These are phyloP conservation scores for Nicotiana sylvestris DNA, from an alignment of 257 asterid genomes.

Conservation along the genomic window DNA sequence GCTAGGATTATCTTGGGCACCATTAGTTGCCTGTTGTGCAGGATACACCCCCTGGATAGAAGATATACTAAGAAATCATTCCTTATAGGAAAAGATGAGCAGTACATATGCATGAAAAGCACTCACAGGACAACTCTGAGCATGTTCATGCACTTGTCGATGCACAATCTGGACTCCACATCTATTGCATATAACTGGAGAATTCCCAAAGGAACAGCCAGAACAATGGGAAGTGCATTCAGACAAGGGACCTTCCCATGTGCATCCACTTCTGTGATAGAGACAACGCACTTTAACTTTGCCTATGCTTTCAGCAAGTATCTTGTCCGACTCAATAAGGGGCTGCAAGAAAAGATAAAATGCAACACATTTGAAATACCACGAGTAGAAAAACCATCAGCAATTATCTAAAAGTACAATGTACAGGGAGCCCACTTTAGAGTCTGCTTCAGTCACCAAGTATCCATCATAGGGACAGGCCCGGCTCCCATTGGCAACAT, in stretches of 20 bases:
- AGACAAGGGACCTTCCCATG: conserved; percentile 82
- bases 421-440: conserved; percentile 53
- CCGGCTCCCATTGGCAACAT: conserved; percentile 64
- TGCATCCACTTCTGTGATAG: conserved; percentile 83
- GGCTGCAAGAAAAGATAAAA: conserved; percentile 48
- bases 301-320: conserved; percentile 71
- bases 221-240: conserved; percentile 76
- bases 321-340: conserved; percentile 63
- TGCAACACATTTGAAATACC: conserved; percentile 18
- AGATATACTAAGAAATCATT: neutral
- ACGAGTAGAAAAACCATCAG: conserved; percentile 10
- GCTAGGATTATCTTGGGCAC: conserved; percentile 29
- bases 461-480: conserved; percentile 97
- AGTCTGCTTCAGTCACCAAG: conserved; percentile 76
- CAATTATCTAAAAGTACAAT: neutral
- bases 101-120: neutral
- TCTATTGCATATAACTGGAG: conserved; percentile 84
- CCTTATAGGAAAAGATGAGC: neutral
- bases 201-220: conserved; percentile 70
- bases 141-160: conserved; percentile 97
- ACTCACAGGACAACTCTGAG: conserved; percentile 83
- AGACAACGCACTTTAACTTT: conserved; percentile 82
- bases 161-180: conserved; percentile 85
- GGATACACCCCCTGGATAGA: conserved; percentile 62
- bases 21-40: conserved; percentile 51